A percentile compares a stretch with the other conserved stretches of the same genome.
phyloP scores from a whole-genome alignment of 768 basidiomycete genomes.

The Coprinopsis strossmayeri region DNA sequence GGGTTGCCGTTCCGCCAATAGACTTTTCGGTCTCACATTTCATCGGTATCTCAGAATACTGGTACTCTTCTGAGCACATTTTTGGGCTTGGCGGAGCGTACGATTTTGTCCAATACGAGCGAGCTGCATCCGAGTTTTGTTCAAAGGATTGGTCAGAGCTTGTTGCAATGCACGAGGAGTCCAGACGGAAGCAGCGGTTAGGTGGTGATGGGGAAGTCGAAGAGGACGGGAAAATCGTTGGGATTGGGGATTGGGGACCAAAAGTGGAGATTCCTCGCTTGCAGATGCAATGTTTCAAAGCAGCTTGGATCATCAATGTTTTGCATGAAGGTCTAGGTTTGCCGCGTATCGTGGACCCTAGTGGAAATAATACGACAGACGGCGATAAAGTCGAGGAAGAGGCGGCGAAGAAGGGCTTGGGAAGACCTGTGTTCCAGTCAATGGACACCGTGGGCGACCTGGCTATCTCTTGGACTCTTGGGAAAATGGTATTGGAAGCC shows the following conservation, averaged over 20 bases:
- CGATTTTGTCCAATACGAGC: constrained; percentile 94
- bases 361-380: constrained; percentile 66
- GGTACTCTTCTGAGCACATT: constrained; percentile 98
- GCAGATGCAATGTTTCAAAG: constrained; percentile 99
- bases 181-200: constrained; percentile 38
- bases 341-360: constrained; percentile 83
- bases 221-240: constrained; percentile 53
- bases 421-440: constrained; percentile 83
- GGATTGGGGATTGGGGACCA: constrained; percentile 61
- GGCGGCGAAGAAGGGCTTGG: constrained; percentile 79
- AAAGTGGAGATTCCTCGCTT: constrained; percentile 78
- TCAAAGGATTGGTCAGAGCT: constrained; percentile 73
- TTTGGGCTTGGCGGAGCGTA: constrained; percentile 93
- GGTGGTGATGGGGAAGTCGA: constrained; percentile 64
- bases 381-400: constrained; percentile 68
- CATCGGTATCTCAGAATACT: constrained; percentile 97
- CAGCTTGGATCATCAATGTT: constrained; percentile 96
- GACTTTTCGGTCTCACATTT: constrained; percentile 92
- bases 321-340: constrained; percentile 94
- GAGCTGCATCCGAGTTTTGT: constrained; percentile 85
- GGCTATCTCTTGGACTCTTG: constrained; percentile 95
- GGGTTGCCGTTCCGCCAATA: constrained; percentile 88
- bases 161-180: constrained; percentile 55
- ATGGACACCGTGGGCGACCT: constrained; percentile 89
- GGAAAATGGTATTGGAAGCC: constrained; percentile 98